Conservation (phyloP, 2,329 filamentous ascomycete species). For the Monosporascus sp. region DNA sequence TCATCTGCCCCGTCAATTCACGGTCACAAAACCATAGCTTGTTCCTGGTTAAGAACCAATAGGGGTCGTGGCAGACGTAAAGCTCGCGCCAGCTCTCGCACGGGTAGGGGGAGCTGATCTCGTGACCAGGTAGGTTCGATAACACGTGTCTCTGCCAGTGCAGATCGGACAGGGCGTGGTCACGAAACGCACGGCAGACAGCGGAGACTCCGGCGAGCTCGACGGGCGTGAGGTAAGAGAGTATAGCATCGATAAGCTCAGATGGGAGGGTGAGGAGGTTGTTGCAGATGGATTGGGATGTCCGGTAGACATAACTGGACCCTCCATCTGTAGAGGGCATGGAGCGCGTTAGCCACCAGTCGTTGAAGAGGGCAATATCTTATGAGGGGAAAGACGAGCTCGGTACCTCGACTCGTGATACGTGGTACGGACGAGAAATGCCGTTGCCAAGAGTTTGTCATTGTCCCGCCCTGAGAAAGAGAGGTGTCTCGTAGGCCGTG, state of each 20-base stretch:
- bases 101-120: constrained; percentile 50
- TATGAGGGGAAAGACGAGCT: no score
- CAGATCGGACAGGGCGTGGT: constrained; percentile 57
- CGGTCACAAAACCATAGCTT: constrained; percentile 84
- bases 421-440: neutral
- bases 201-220: constrained; percentile 57
- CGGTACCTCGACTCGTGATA: neutral
- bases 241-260: constrained; percentile 70
- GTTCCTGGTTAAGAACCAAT: constrained; percentile 77
- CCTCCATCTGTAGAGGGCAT: neutral
- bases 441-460: constrained; percentile 11
- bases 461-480: constrained; percentile 5
- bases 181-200: constrained; percentile 56
- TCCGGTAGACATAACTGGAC: constrained; percentile 2
- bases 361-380: no score
- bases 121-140: constrained; percentile 53
- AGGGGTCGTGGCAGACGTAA: constrained; percentile 67
- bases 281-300: neutral
- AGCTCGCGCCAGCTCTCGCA: constrained; percentile 63
- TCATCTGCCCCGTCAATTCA: constrained; percentile 65
- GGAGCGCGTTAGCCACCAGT: neutral
- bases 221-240: constrained; percentile 57
- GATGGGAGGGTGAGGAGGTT: constrained; percentile 56
- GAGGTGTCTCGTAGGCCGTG: constrained; percentile 11
- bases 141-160: constrained; percentile 70